Base-by-base conservation (phyloP, 495 filamentous ascomycete species). In the Xylaria sp. region DNA sequence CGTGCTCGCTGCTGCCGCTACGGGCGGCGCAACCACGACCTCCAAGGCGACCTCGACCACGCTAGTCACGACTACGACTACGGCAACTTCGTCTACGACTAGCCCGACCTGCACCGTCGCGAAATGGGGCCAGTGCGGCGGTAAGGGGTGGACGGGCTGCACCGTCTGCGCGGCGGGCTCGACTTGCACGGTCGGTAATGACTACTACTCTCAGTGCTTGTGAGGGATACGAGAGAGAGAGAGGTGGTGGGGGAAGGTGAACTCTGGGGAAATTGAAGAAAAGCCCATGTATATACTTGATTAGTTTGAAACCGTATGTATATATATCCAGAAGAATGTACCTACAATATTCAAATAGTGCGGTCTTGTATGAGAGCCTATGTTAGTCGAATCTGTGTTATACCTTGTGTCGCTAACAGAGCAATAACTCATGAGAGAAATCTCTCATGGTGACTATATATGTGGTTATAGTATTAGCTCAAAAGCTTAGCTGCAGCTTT, bases 111-210 rank as follows among this genome's bases (percentile, higher is more conserved):
- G 75, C 26, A 41, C 81, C 0, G 76, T 76, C 7, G 61, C 72
- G 15, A 75, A 82, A 70, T 86, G 77, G 61, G 79, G 73, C 3
- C 84, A 85, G 76, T 87, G 85, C 59, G 84, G 82, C 29, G 84
- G 85, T 0, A 76, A 53, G 48, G 80, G 78, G 2, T 85, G 75
- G 65, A 78, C 70, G 8, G 83, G 82, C 29, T 83, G 81, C 68
- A 81, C 77, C 0, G 72, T 67, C 7, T 85, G 83, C 63, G 79
- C 69, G 0, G 24, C 73, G 12, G 79, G 79, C 7, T 68, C 74
- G n/a, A 79, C 77, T 0, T 84, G 82, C 76, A 75, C 61, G 44
- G 67, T 73, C 35, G 64, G 72, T 15, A 83, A 81, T 29, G 76
- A 80, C 37, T 84, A 78, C 59, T 84, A 84, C 61, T 82, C 77